These are phyloP conservation scores for Trichoderma erinaceum DNA, from an alignment of 495 filamentous ascomycete species.

Conservation along the genomic window DNA sequence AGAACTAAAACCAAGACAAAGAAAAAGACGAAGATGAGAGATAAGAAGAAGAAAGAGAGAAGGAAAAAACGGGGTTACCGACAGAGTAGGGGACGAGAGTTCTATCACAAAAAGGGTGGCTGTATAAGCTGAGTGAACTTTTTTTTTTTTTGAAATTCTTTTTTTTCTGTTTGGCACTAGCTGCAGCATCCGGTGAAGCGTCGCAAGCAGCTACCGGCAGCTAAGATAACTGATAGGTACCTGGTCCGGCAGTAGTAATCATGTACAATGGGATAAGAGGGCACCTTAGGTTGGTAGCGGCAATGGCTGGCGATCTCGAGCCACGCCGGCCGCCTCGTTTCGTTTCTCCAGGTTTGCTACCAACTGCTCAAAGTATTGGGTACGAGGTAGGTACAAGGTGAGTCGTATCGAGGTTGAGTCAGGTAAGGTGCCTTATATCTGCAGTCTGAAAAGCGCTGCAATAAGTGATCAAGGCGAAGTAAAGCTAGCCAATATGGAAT, in stretches of 20 bases:
- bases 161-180: background rate
- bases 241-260: background rate
- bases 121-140: background rate
- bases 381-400: background rate
- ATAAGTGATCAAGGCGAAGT: background rate
- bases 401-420: background rate
- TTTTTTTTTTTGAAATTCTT: background rate
- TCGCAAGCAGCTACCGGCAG: background rate
- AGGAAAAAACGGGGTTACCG: background rate
- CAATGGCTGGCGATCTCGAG: background rate
- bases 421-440: background rate
- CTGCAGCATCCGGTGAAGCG: conserved; percentile 2
- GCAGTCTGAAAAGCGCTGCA: background rate
- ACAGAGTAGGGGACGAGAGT: background rate
- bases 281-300: background rate
- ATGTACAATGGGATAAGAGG: background rate
- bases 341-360: background rate
- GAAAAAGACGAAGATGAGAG: no score
- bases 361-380: background rate
- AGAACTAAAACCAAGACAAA: no score
- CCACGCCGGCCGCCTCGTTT: background rate
- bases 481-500: background rate
- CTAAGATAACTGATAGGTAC: background rate
- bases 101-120: background rate
- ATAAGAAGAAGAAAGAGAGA: background rate